These are phyloP conservation scores for Cryptococcus amylolentus DNA, from an alignment of 1,284 basidiomycete genomes.

Conservation along the genomic window DNA sequence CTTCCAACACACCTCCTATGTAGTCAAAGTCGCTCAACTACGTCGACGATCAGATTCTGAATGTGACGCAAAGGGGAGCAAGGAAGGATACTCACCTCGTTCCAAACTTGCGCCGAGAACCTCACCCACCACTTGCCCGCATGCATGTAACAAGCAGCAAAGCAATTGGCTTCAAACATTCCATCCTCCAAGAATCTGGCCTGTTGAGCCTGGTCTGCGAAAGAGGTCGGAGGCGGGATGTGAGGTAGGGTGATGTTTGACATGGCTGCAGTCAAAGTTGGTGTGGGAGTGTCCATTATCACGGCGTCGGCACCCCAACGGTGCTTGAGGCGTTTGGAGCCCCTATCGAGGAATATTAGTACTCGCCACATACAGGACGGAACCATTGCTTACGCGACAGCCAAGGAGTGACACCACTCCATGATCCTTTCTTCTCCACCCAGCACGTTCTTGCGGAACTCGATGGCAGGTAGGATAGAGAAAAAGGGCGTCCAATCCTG, in stretches of 20 bases:
- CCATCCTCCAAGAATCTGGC: constrained; percentile 28
- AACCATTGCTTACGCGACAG: constrained; percentile 51
- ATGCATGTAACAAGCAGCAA: constrained; percentile 52
- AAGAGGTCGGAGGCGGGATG: constrained; percentile 20
- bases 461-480: constrained; percentile 57
- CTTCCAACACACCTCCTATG: constrained; percentile 31
- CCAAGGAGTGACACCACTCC: constrained; percentile 69
- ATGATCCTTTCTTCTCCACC: constrained; percentile 80
- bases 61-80: neutral
- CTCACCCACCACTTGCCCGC: constrained; percentile 67
- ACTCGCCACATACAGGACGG: too few relatives aligned
- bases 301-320: constrained; percentile 59
- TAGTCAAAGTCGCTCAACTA: constrained; percentile 46
- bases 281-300: constrained; percentile 59
- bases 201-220: constrained; percentile 22
- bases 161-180: constrained; percentile 34
- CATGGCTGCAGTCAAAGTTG: constrained; percentile 71
- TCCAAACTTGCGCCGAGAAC: constrained; percentile 69
- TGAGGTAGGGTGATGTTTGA: constrained; percentile 54
- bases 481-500: constrained; percentile 32
- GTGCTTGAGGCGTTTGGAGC: constrained; percentile 64
- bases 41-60: neutral
- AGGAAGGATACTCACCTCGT: constrained; percentile 57
- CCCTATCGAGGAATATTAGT: constrained; percentile 40
- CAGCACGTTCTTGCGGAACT: constrained; percentile 67